Evolutionary conservation across 441 rosid species (phyloP).

Genomic region (Bruguiera hainesii): DNA sequence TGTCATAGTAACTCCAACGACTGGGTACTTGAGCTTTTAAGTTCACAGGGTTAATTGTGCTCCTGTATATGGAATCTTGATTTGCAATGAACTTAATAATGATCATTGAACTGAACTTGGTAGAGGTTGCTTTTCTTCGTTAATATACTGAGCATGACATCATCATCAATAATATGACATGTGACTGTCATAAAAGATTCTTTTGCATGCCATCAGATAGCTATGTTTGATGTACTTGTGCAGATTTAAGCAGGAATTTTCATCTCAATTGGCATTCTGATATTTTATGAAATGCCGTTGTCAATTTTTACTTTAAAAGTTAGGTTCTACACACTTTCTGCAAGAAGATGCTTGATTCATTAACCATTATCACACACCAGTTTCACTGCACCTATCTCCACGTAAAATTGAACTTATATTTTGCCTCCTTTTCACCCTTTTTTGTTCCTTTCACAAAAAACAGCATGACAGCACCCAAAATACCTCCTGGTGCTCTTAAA

Average conservation of each 20-base stretch:
- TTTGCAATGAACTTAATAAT: not conserved
- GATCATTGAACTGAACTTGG: not conserved
- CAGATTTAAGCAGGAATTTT: not conserved
- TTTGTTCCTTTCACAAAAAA: constrained; percentile 15
- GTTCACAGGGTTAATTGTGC: not conserved
- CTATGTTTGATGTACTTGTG: not conserved
- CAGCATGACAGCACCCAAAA: constrained; percentile 91
- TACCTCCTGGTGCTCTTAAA: constrained; percentile 69
- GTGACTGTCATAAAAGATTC: not conserved
- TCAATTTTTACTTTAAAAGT: not conserved
- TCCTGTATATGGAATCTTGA: not conserved
- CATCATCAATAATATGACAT: not conserved
- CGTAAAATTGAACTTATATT: constrained; percentile 12
- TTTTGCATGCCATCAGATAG: not conserved
- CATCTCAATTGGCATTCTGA: not conserved
- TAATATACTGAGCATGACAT: not conserved
- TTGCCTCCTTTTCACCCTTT: not conserved
- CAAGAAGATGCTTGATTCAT: constrained; percentile 3
- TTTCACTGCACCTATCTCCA: not conserved
- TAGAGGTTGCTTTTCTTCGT: not conserved
- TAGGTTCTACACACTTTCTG: not conserved
- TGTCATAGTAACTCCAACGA: constrained; percentile 81
- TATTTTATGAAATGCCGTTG: not conserved
- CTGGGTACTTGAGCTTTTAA: constrained; percentile 45
- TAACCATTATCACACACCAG: constrained; percentile 2